Base-by-base conservation (phyloP, 805 yeast species). In the Kazachstania taianensis region DNA sequence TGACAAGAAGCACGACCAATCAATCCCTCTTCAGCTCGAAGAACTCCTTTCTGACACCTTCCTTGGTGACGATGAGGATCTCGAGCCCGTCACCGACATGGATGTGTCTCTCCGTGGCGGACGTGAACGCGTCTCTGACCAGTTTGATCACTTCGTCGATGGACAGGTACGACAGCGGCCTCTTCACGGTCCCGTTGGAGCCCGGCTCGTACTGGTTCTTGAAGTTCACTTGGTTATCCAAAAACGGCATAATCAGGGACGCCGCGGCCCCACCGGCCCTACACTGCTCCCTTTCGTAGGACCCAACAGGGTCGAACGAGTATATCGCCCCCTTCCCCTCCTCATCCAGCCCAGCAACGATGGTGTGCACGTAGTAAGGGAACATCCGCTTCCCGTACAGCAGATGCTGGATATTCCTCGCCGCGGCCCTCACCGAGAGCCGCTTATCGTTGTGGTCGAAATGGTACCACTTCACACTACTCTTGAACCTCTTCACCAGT, bases 191-290 rank as follows among this genome's bases (percentile, higher is more conserved):
- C 15, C 92, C 94, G 41, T 82, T 67, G 8, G 82, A 66, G 5
- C 67, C 78, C 16, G 96, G 95, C 46, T 74, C 87, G 57, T 69
- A 74, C 62, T 92, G 98, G 66, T 92, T 92, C 59, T 87, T 87
- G 64, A 85, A 82, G 58, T 86, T 84, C 43, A 92, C 98, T 67
- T 92, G 98, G 61, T 87, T 89, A 62, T 92, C 98, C 54, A 92
- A 73, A 60, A 92, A 92, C 4, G 98, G 98, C 94, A 87, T 86
- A 47, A 92, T 86, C 63, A 92, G 72, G 44, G 86, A 75, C 1
- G 96, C 92, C 20, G 97, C 97, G 10, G 96, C 92, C 29, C 98
- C 98, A 45, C 94, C 96, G 2, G 97, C 97, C 54, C 96, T 75
- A 63, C 96, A 85, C 57, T 87, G 95, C 59, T 87, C 96, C 52